Base-by-base conservation (phyloP, 768 basidiomycete genomes). In the Lentinula lateritia region DNA sequence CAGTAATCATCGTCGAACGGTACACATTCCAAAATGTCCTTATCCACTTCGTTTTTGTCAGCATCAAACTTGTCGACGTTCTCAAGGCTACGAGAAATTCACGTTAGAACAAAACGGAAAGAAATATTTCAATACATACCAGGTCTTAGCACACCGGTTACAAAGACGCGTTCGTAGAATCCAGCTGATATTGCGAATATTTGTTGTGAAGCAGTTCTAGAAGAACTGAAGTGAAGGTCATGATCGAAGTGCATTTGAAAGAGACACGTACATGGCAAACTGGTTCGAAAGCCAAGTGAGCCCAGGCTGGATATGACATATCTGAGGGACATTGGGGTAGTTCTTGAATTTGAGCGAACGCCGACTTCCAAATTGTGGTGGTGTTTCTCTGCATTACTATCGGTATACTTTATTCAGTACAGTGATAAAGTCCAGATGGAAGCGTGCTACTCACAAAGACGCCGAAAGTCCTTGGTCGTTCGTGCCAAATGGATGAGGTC, bases 401-500 rank as follows among this genome's bases (percentile, higher is more conserved):
- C 2, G 32, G 28, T 34, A 7, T n/a, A 66, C 62, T 9, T 67
- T 34, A 13, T 6, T 20, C 8, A 12, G 41, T 5, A 9, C 16
- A 5, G 9, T 12, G 23, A 20, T 6, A 7, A 36, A 23, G 10
- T 16, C 3, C 3, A 16, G 16, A 23, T 18, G 13, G 1, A 38
- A 9, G 28, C 28, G 28, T 28, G 3, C 6, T 39, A 23, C 54
- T 56, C 28, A 56, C 54, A 13, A 36, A 56, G 20, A 18, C 16
- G 18, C 20, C 71, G 70, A 54, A 75, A 66, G 7, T 61, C 13
- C 54, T 68, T 73, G 20, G 70, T 68, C n/a, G 71, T 75, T n/a
- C 73, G 71, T 32, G 72, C 65, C 18, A 76, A 66, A 20, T 57
- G 66, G 23, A 76, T 66, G 38, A 75, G 70, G 61, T 75, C 75